These are phyloP conservation scores for Fusarium secorum DNA, from an alignment of 2,329 filamentous ascomycete genomes.

Conservation along the genomic window DNA sequence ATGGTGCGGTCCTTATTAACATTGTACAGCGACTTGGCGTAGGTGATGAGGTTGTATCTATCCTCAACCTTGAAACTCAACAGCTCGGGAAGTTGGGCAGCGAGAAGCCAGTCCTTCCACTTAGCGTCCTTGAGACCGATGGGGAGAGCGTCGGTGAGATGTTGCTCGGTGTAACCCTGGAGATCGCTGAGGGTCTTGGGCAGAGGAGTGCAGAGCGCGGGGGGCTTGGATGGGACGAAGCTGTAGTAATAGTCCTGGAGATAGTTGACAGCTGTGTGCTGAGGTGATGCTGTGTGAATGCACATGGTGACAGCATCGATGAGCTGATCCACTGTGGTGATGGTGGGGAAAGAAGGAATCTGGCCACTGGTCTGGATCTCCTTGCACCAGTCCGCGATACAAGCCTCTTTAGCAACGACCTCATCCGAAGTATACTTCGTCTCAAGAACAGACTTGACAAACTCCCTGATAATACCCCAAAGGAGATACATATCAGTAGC, in stretches of 20 bases:
- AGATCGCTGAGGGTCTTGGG: conserved; percentile 4
- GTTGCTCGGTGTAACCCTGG: conserved; percentile 7
- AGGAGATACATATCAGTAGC: conserved; percentile 11
- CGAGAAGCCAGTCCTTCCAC: conserved; percentile 32
- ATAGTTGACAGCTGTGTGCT: conserved; percentile 31
- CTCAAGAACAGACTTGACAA: conserved; percentile 12
- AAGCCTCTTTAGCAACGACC: neutral
- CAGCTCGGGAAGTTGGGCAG: conserved; percentile 9
- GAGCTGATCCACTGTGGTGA: conserved; percentile 25
- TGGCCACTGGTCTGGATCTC: conserved; percentile 20
- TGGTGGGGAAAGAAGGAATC: conserved; percentile 16
- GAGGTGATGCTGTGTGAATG: conserved; percentile 24
- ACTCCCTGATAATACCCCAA: conserved; percentile 13
- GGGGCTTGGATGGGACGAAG: conserved; percentile 27
- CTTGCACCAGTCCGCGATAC: conserved; percentile 9
- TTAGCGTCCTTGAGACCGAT: conserved; percentile 17
- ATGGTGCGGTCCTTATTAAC: conserved; percentile 10
- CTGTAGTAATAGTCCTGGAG: conserved; percentile 33
- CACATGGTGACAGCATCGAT: conserved; percentile 32
- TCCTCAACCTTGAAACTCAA: conserved; percentile 28
- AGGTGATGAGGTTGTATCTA: conserved; percentile 24
- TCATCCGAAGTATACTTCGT: conserved; percentile 15
- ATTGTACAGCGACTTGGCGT: conserved; percentile 19
- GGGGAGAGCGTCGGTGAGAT: conserved; percentile 21
- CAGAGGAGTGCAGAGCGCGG: conserved; percentile 13